Evolutionary conservation across 768 basidiomycete genomes (phyloP).

Genomic region (Boletus coccyginus): DNA sequence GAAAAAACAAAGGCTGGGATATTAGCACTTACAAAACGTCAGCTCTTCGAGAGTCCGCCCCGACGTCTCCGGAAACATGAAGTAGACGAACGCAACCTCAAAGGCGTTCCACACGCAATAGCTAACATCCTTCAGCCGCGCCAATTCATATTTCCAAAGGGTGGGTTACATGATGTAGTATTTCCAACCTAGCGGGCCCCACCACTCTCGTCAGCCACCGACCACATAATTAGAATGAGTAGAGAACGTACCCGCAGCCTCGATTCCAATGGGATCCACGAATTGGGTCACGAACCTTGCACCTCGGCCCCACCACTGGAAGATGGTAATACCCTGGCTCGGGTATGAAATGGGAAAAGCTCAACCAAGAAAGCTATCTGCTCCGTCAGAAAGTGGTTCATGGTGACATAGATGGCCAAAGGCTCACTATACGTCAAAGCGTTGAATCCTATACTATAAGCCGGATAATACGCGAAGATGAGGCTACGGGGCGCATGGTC

Average conservation of each 20-base stretch:
- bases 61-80: too few relatives aligned
- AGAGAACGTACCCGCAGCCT: slow-evolving; percentile 1
- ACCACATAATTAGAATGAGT: too few relatives aligned
- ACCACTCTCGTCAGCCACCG: neutral
- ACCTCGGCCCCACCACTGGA: slow-evolving; percentile 55
- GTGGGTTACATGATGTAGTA: too few relatives aligned
- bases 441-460: slow-evolving; percentile 2
- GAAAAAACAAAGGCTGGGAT: too few relatives aligned
- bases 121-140: slow-evolving; percentile 14
- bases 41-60: slow-evolving; percentile 13
- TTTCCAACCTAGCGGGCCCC: neutral
- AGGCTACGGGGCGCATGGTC: neutral
- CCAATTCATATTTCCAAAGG: too few relatives aligned
- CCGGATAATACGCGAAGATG: slow-evolving; percentile 2
- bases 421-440: slow-evolving; percentile 5
- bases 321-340: slow-evolving; percentile 59
- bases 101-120: neutral
- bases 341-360: slow-evolving; percentile 60
- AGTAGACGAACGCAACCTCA: too few relatives aligned
- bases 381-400: neutral
- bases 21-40: slow-evolving; percentile 11
- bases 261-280: slow-evolving; percentile 19
- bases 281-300: slow-evolving; percentile 14
- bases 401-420: neutral
- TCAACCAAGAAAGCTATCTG: slow-evolving; percentile 59